Evolutionary conservation across 495 filamentous ascomycete genomes (phyloP).

Genomic region (Chaetomium tenue): DNA sequence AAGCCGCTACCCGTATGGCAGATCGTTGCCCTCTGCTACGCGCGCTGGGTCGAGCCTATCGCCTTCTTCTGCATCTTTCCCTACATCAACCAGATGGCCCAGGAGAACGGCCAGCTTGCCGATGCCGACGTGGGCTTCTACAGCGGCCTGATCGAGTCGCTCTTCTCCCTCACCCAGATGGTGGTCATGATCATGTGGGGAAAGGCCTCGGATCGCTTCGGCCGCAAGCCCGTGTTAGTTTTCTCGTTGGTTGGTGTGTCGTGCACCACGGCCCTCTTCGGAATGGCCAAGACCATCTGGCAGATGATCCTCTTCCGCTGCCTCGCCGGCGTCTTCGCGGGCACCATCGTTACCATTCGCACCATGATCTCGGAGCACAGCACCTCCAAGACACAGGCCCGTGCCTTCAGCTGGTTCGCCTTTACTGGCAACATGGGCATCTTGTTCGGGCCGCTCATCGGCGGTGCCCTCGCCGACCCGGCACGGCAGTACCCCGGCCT

Average conservation of each 20-base stretch:
- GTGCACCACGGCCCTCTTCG: conserved; percentile 58
- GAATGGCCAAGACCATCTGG: conserved; percentile 56
- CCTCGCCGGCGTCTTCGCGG: conserved; percentile 64
- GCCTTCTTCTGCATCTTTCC: conserved; percentile 76
- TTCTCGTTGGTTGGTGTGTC: conserved; percentile 59
- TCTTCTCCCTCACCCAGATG: conserved; percentile 68
- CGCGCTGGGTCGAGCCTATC: conserved; percentile 67
- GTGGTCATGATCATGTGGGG: conserved; percentile 59
- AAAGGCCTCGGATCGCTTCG: conserved; percentile 59
- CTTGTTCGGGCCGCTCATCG: conserved; percentile 63
- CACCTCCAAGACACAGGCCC: conserved; percentile 62
- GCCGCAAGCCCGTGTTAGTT: conserved; percentile 66
- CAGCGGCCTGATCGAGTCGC: conserved; percentile 67
- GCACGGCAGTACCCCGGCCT: conserved; percentile 53
- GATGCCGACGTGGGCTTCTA: conserved; percentile 68
- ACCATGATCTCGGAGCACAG: conserved; percentile 71
- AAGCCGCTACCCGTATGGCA: conserved; percentile 57
- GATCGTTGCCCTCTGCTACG: conserved; percentile 64
- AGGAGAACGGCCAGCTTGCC: conserved; percentile 54
- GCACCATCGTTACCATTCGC: conserved; percentile 65
- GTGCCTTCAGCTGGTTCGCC: conserved; percentile 69
- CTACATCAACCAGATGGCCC: conserved; percentile 70
- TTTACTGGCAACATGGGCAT: conserved; percentile 69
- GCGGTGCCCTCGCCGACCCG: conserved; percentile 62
- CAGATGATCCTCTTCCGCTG: conserved; percentile 69